Percentiles rank a stretch among this genome's conserved stretches.
Conservation (phyloP, 2,329 filamentous ascomycete species). For the Penicillium thymicola region DNA sequence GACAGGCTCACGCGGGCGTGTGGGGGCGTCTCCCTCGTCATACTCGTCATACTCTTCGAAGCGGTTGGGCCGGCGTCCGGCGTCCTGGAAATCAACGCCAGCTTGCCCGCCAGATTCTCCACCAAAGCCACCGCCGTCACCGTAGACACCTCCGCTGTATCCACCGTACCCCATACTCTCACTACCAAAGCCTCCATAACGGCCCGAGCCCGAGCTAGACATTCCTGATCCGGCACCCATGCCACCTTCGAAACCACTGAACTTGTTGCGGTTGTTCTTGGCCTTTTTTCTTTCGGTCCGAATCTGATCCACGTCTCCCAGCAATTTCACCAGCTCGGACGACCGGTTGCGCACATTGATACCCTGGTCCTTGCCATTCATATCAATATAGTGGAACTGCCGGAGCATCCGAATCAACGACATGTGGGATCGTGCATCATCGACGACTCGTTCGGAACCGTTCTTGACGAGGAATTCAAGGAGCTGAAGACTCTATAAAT, state of each 20-base stretch:
- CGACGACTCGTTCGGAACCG: slow-evolving; percentile 93
- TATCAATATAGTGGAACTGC: slow-evolving; percentile 95
- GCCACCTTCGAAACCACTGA: slow-evolving; percentile 88
- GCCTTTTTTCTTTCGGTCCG: slow-evolving; percentile 78
- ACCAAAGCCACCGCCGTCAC: slow-evolving; percentile 24
- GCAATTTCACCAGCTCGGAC: slow-evolving; percentile 91
- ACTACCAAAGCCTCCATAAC: slow-evolving; percentile 90
- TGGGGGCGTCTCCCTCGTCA: slow-evolving; percentile 67
- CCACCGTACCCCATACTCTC: slow-evolving; percentile 65
- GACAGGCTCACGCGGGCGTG: slow-evolving; percentile 51
- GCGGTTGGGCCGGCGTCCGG: slow-evolving; percentile 61
- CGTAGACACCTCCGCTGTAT: slow-evolving; percentile 72
- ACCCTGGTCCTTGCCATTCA: slow-evolving; percentile 96
- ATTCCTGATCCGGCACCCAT: slow-evolving; percentile 56
- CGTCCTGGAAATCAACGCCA: slow-evolving; percentile 62
- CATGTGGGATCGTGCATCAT: slow-evolving; percentile 92
- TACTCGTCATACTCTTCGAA: slow-evolving; percentile 98
- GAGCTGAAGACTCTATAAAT: slow-evolving; percentile 68
- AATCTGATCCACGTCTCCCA: slow-evolving; percentile 64
- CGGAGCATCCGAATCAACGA: slow-evolving; percentile 96
- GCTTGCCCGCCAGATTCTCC: slow-evolving; percentile 17
- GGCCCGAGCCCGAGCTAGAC: slow-evolving; percentile 54
- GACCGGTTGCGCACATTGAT: slow-evolving; percentile 96
- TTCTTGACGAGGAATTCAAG: slow-evolving; percentile 98
- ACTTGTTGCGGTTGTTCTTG: slow-evolving; percentile 85